These are phyloP conservation scores for Fusarium sacchari DNA, from an alignment of 2,329 filamentous ascomycete species.

Conservation along the genomic window DNA sequence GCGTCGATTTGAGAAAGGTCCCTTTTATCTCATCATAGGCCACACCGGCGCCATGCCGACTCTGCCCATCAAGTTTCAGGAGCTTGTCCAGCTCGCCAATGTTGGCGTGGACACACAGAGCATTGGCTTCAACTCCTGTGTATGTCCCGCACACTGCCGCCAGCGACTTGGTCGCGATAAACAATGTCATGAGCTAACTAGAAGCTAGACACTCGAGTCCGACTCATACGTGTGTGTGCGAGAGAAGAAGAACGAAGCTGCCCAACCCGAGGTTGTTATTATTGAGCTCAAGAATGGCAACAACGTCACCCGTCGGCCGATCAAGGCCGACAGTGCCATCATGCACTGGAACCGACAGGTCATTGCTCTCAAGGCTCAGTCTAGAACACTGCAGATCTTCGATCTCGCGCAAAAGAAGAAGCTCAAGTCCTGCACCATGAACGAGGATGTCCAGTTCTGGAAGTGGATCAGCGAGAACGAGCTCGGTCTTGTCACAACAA, in stretches of 20 bases:
- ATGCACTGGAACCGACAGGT: constrained; percentile 99
- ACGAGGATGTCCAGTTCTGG: constrained; percentile 98
- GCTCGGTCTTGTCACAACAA: constrained; percentile 90
- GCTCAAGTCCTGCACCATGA: constrained; percentile 96
- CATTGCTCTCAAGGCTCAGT: constrained; percentile 95
- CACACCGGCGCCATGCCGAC: constrained; percentile 65
- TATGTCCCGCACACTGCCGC: constrained; percentile 56
- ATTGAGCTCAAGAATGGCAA: constrained; percentile 97
- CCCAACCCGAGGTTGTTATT: constrained; percentile 94
- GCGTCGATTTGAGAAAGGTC: constrained; percentile 40
- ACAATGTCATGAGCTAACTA: constrained; percentile 34
- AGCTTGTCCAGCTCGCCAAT: constrained; percentile 77
- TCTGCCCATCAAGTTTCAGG: constrained; percentile 92
- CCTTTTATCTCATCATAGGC: constrained; percentile 41
- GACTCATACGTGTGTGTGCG: constrained; percentile 96
- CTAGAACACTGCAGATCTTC: constrained; percentile 96
- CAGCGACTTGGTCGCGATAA: background rate
- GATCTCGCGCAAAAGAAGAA: constrained; percentile 93
- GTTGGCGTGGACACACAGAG: constrained; percentile 58
- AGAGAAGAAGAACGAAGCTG: constrained; percentile 87
- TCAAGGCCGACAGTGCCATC: constrained; percentile 99
- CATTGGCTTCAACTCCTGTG: constrained; percentile 84
- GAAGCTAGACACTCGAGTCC: constrained; percentile 88
- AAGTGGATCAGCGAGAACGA: constrained; percentile 96
- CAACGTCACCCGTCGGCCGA: constrained; percentile 92